Base-by-base conservation (phyloP, 2,329 filamentous ascomycete species). In the Diaporthe ampelina region DNA sequence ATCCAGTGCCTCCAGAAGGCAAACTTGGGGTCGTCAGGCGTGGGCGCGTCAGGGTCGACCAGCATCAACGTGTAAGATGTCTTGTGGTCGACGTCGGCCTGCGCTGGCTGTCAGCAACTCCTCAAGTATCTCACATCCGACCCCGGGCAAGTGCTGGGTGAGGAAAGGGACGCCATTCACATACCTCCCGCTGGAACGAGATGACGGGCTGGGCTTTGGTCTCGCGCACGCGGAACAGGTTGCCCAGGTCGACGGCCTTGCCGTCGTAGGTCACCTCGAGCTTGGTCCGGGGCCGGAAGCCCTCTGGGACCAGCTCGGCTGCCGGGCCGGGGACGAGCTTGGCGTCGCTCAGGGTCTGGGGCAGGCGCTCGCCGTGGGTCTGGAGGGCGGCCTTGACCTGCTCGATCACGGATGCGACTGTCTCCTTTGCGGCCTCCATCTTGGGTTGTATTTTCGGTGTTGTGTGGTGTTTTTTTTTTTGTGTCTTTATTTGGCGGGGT, bases 1-100 rank as follows among this genome's bases (percentile, higher is more conserved):
- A 90, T 83, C 86, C 87, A 90, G 77, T 90, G 88, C 26, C 88
- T 82, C 87, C 88, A 90, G 77, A 87, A 89, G 0, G 87, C 86
- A 77, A 88, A 89, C 77, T 87, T 89, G 8, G 87, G 87, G 68
- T 90, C 86, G 48, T 88, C 86, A 0, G 88, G 88, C 0, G 87
- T 89, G 0, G 88, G 88, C 26, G 88, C 88, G 74, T 90, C 88
- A 0, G 88, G 88, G 72, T 90, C 88, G 29, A 89, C 82, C 54
- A 90, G 82, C 76, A 90, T 80, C 68, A 89, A 81, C 48, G 85
- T 83, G 79, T 88, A 90, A 1, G 81, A 82, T 0, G 81, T 77
- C 40, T 70, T 61, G 29, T 50, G 37, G 78, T 79, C 11, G 78
- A 75, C 0, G n/a, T 71, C 45, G 43, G 56, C 69, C 63, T 67